These are phyloP conservation scores for Triglochin maritima DNA, from an alignment of 106 monocot species.

Conservation along the genomic window DNA sequence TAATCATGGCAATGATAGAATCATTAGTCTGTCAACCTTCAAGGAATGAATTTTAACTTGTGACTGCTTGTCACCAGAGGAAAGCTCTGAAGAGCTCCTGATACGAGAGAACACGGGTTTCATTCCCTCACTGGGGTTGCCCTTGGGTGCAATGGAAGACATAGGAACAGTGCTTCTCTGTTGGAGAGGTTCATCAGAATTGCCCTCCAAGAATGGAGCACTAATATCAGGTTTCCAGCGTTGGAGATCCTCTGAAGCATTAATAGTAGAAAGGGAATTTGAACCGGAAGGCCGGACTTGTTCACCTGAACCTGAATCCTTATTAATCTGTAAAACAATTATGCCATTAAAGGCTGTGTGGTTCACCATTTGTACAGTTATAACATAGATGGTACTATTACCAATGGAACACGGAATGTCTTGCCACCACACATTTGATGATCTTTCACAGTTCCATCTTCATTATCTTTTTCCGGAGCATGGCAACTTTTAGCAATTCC, in stretches of 20 bases:
- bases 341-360: too few relatives aligned
- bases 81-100: slow-evolving; percentile 14
- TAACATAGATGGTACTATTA: slow-evolving; percentile 7
- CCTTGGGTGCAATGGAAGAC: not conserved
- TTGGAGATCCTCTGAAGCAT: slow-evolving; percentile 14
- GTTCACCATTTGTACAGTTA: not conserved
- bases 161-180: not conserved
- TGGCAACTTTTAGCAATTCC: slow-evolving; percentile 3
- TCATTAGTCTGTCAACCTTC: slow-evolving; percentile 50
- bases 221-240: not conserved
- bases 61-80: slow-evolving; percentile 15
- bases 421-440: slow-evolving; percentile 4
- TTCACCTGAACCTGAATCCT: slow-evolving; percentile 15
- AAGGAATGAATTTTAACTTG: slow-evolving; percentile 20
- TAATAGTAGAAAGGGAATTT: not conserved
- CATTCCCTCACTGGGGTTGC: slow-evolving; percentile 6
- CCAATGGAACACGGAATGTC: slow-evolving; percentile 12
- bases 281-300: slow-evolving; percentile 1
- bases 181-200: slow-evolving; percentile 5
- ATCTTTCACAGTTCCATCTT: slow-evolving; percentile 5
- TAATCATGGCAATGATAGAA: slow-evolving; percentile 26
- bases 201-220: not conserved
- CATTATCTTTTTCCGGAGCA: slow-evolving; percentile 10
- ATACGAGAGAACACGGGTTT: slow-evolving; percentile 9
- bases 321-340: not conserved